Base-by-base conservation (phyloP, 306 rosid species). In the Quercus parvula region DNA sequence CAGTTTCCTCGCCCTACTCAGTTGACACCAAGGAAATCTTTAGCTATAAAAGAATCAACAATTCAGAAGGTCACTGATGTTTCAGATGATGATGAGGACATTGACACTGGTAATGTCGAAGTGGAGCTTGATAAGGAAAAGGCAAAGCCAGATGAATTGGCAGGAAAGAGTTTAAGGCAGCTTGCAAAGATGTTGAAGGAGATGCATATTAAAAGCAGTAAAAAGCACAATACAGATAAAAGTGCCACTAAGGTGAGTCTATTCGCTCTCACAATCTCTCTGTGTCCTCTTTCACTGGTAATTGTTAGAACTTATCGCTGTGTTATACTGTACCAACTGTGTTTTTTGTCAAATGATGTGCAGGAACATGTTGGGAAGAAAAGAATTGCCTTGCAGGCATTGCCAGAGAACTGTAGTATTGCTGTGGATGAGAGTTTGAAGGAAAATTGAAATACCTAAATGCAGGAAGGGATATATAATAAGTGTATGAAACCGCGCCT, bases 331-430 rank as follows among this genome's bases (percentile, higher is more conserved):
- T 59, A 5, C 19, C 15, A 11, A 73, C 74, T 22, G 27, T 22
- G 44, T 75, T 1, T 57, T 74, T 4, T 49, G 6, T 57, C 62
- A 61, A 2, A 8, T 27, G 51, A 25, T 75, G 72, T 73, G 79
- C 83, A 22, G 75, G 81, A 88, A 87, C 87, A 69, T 67, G 87
- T 30, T 51, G 90, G 76, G 83, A 83, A 67, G 82, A 75, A 83
- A 71, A 92, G 98, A 85, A 84, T 86, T 22, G 96, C 97, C n/a
- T 78, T 94, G 81, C 92, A 89, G 81, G 82, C 81, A 49, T 79
- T 94, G 75, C 88, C 86, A 64, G 91, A 83, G 82, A 94, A 92
- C 85, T 71, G 17, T 57, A 79, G 87, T 38, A 2, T 38, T 2
- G 46, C 46, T 80, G 35, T 3, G 12, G 75, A 73, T 66, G 86